Conservation (phyloP, 768 basidiomycete genomes). For the Suillus paluster region DNA sequence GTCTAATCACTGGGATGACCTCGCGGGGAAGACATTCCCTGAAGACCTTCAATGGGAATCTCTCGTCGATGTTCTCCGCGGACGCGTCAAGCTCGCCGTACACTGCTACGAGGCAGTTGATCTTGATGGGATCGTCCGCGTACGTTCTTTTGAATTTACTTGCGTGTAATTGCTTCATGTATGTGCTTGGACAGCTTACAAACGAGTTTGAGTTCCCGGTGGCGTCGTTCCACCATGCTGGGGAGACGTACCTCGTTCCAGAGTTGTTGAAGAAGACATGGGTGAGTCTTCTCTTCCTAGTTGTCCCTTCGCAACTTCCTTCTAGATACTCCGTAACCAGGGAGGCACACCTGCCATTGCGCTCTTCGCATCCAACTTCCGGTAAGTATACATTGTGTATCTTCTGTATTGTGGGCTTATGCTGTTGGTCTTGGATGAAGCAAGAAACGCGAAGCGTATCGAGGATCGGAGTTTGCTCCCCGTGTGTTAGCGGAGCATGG, state of each 20-base stretch:
- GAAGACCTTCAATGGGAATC: constrained; percentile 78
- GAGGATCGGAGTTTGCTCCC: constrained; percentile 80
- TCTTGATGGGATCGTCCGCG: constrained; percentile 70
- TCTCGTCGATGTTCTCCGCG: constrained; percentile 76
- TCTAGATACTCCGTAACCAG: constrained; percentile 18
- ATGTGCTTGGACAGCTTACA: constrained; percentile 51
- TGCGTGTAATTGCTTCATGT: not conserved
- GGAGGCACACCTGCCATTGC: constrained; percentile 77
- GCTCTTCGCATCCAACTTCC: constrained; percentile 66
- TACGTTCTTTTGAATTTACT: constrained; percentile 39
- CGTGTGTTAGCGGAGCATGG: constrained; percentile 72
- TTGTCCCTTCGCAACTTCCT: not conserved
- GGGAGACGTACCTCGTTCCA: constrained; percentile 84
- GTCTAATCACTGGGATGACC: constrained; percentile 41
- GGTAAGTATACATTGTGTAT: constrained; percentile 24
- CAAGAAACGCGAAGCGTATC: constrained; percentile 82
- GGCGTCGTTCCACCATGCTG: constrained; percentile 79
- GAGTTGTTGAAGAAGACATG: constrained; percentile 72
- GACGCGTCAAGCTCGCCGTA: constrained; percentile 59
- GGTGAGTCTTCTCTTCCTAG: constrained; percentile 37
- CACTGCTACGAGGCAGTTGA: constrained; percentile 66
- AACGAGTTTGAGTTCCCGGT: constrained; percentile 86
- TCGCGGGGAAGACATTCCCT: constrained; percentile 47
- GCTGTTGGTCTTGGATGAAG: constrained; percentile 33
- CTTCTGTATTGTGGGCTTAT: not conserved